Percentiles rank a stretch among this genome's conserved stretches.
These are phyloP conservation scores for Immersiella caudata DNA, from an alignment of 495 filamentous ascomycete genomes.

Conservation along the genomic window DNA sequence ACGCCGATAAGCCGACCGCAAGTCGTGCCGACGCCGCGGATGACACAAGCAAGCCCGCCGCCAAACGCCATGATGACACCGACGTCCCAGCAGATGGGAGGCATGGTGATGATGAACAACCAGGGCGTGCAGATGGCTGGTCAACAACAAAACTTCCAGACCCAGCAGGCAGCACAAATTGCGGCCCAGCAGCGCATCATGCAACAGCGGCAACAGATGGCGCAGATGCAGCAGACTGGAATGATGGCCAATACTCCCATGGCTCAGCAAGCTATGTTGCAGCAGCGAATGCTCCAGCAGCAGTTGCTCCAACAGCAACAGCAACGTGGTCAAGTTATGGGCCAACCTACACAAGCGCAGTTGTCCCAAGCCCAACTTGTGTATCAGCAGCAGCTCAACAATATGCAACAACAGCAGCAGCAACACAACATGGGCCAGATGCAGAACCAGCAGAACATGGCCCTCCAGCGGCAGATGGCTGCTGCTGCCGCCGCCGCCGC, in stretches of 20 bases:
- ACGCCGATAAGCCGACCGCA: conserved; percentile 69
- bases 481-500: conserved; percentile 24
- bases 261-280: conserved; percentile 36
- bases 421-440: conserved; percentile 32
- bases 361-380: conserved; percentile 31
- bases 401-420: conserved; percentile 36
- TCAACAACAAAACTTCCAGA: conserved; percentile 22
- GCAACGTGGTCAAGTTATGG: conserved; percentile 37
- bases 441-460: conserved; percentile 20
- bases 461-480: conserved; percentile 37
- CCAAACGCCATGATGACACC: conserved; percentile 53
- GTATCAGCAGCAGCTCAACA: conserved; percentile 40
- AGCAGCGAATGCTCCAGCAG: conserved; percentile 37
- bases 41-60: conserved; percentile 70
- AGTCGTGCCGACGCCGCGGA: conserved; percentile 69
- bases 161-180: conserved; percentile 40
- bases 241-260: conserved; percentile 40
- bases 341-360: not conserved
- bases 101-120: conserved; percentile 52
- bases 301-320: conserved; percentile 43
- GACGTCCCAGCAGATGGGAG: conserved; percentile 53
- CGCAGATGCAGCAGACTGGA: conserved; percentile 40
- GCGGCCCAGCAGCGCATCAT: conserved; percentile 60
- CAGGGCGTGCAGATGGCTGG: conserved; percentile 47
- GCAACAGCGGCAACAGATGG: conserved; percentile 47